phyloP scores from a whole-genome alignment of 1,139 yeast species.

The Pneumocystis jirovecii region DNA sequence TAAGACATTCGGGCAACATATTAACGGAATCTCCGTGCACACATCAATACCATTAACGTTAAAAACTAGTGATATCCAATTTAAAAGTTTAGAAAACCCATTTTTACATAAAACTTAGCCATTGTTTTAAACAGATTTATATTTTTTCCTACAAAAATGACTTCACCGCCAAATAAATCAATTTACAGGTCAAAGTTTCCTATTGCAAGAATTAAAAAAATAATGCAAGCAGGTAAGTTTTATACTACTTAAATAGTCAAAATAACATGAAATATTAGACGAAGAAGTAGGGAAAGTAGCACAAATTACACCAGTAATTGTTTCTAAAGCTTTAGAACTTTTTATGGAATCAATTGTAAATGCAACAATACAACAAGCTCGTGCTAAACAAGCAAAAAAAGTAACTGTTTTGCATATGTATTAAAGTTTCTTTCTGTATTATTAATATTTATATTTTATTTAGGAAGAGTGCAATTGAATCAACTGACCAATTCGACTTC shows the following conservation, averaged over 20 bases:
- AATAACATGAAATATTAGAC: constrained; percentile 29
- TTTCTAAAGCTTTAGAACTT: constrained; percentile 76
- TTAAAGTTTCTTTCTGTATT: background rate
- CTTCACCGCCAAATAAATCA: background rate
- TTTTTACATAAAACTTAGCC: background rate
- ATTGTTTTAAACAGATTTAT: background rate
- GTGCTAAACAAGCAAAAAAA: constrained; percentile 59
- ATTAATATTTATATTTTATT: background rate
- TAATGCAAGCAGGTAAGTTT: constrained; percentile 56
- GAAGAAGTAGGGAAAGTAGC: constrained; percentile 98
- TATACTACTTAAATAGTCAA: background rate
- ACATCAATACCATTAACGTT: too few relatives aligned
- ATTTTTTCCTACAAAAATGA: background rate
- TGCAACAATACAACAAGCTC: constrained; percentile 67
- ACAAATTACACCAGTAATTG: constrained; percentile 93
- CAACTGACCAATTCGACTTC: constrained; percentile 85
- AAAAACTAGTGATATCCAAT: too few relatives aligned
- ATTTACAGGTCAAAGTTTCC: constrained; percentile 12
- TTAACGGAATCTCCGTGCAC: too few relatives aligned
- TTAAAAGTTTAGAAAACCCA: background rate
- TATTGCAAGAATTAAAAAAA: constrained; percentile 73
- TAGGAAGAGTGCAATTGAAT: constrained; percentile 57
- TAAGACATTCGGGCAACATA: too few relatives aligned
- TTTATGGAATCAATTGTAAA: constrained; percentile 83
- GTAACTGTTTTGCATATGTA: constrained; percentile 64